Evolutionary conservation across 768 basidiomycete species (phyloP).

Genomic region (Kwoniella bestiolae): DNA sequence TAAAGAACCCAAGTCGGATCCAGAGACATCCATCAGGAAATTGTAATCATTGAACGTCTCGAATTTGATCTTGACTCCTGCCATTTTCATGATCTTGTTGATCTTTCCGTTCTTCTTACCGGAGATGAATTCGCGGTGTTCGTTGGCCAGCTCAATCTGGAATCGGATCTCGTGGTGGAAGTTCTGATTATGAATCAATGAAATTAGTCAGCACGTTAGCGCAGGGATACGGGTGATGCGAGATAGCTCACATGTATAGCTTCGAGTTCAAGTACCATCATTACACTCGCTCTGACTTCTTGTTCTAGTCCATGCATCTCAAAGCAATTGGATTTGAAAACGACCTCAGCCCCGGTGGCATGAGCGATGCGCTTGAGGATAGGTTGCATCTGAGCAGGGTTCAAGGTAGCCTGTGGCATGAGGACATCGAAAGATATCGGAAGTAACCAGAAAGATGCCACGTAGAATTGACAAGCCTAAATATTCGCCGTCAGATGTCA

Average conservation of each 20-base stretch:
- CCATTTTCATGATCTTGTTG: constrained; percentile 98
- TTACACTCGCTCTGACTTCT: constrained; percentile 83
- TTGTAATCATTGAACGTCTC: constrained; percentile 92
- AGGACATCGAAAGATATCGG: constrained; percentile 92
- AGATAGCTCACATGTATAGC: constrained; percentile 78
- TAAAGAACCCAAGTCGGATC: constrained; percentile 79
- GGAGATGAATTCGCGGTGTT: constrained; percentile 97
- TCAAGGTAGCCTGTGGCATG: constrained; percentile 78
- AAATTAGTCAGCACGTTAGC: background rate
- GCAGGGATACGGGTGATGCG: background rate
- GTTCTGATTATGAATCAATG: constrained; percentile 61
- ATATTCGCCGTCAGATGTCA: background rate
- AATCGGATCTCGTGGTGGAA: constrained; percentile 98
- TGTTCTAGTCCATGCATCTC: constrained; percentile 93
- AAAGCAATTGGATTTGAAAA: constrained; percentile 96
- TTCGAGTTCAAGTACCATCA: constrained; percentile 85
- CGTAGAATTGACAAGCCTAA: constrained; percentile 91
- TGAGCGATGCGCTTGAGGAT: constrained; percentile 85
- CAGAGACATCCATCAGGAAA: constrained; percentile 89
- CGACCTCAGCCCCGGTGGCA: constrained; percentile 86
- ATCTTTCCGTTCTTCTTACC: constrained; percentile 99
- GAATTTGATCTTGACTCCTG: constrained; percentile 97
- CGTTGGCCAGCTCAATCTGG: constrained; percentile 95
- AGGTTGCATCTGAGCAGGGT: constrained; percentile 77
- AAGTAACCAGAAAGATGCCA: constrained; percentile 95